These are phyloP conservation scores for Thinopyrum obtusiflorum DNA, from an alignment of 202 grass and related monocot species.

Conservation along the genomic window DNA sequence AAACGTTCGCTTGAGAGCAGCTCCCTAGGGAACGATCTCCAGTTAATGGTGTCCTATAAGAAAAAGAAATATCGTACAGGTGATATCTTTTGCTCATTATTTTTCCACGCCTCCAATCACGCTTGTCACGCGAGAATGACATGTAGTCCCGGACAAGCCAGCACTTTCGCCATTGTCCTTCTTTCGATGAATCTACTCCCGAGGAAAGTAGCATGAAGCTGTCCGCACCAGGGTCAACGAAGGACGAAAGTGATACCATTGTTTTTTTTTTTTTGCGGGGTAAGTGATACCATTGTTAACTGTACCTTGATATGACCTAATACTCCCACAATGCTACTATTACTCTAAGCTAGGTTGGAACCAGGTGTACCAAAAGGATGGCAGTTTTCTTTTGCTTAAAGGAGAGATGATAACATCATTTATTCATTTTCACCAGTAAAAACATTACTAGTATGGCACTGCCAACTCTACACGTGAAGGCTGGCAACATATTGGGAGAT, in stretches of 20 bases:
- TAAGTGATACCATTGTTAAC: not conserved
- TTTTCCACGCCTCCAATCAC: slow-evolving; percentile 30
- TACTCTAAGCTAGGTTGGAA: slow-evolving; percentile 12
- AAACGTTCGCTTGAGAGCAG: too few relatives aligned
- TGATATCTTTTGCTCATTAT: not conserved
- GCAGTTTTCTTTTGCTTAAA: not conserved
- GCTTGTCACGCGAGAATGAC: slow-evolving; percentile 32
- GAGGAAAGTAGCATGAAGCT: not conserved
- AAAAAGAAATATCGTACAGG: not conserved
- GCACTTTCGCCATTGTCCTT: slow-evolving; percentile 38
- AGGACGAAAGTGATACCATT: not conserved
- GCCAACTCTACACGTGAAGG: not conserved
- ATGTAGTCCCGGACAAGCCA: slow-evolving; percentile 32
- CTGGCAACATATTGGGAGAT: not conserved
- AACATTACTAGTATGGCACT: not conserved
- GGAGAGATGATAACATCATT: not conserved
- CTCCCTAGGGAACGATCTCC: too few relatives aligned
- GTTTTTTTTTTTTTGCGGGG: too few relatives aligned
- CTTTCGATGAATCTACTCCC: slow-evolving; percentile 11
- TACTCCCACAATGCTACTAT: not conserved
- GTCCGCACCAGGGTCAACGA: slow-evolving; percentile 19
- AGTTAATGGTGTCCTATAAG: too few relatives aligned
- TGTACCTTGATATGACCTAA: slow-evolving; percentile 36
- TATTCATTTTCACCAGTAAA: not conserved
- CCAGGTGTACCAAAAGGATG: not conserved